Base-by-base conservation (phyloP, 2,329 filamentous ascomycete species). In the Rutstroemia sp. region DNA sequence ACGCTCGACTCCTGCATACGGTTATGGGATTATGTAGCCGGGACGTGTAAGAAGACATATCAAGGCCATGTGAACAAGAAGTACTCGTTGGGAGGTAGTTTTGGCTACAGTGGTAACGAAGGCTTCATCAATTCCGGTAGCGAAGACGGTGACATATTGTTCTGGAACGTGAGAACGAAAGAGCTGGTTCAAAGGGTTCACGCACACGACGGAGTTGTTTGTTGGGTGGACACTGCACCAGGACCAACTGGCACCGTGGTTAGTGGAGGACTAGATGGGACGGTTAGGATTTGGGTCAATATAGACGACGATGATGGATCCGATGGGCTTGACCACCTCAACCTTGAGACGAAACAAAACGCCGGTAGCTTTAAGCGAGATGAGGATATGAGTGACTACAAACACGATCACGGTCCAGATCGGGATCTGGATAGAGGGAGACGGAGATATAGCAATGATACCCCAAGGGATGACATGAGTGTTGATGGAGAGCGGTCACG, bases 41-140 rank as follows among this genome's bases (percentile, higher is more conserved):
- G 92, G 7, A 84, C 85, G 27, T 94, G 94, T 64, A 87, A 96
- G 67, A 99, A 99, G 78, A 99, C 94, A 14, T 99, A 97, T 72
- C 91, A 96, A 70, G 94, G 94, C 0, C 94, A 97, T 67, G 74
- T 76, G 54, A 99, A 99, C 70, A 78, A 83, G 54, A 86, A 86
- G 59, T 97, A 88, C 72, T 92, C 89, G 62, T 78, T 97, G n/a
- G 83, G 83, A 2, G 89, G 91, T 4, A 86, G 86, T 42, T 96
- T 97, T 68, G 92, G 89, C 12, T 78, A 82, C 1, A 86, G 87
- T 60, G 75, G 76, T 0, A 53, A 65, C 72, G 45, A 73, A 66
- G 65, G 64, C 0, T 95, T 95, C 65, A 81, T 92, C 16, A 88
- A 85, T 0, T 88, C 87, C 37, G 90, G 92, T 0, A 95, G 89